Percentiles rank a stretch among this genome's conserved stretches.
These are phyloP conservation scores for Dryas alaskensis DNA, from an alignment of 306 rosid genomes.

Conservation along the genomic window DNA sequence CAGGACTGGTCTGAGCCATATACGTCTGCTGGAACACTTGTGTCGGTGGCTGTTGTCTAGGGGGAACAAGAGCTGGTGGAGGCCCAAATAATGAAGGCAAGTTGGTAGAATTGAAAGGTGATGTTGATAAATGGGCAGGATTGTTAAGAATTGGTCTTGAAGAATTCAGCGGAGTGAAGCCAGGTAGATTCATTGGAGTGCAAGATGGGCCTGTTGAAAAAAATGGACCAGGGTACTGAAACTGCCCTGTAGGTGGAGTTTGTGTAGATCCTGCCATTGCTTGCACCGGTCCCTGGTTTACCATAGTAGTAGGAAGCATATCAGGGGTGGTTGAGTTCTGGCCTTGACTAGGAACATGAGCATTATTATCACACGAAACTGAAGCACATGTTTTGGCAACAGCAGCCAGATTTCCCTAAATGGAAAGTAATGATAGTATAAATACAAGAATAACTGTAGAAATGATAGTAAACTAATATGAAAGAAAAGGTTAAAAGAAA, in stretches of 20 bases:
- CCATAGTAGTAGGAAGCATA: constrained; percentile 34
- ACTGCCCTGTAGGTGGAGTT: constrained; percentile 38
- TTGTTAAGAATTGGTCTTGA: constrained; percentile 29
- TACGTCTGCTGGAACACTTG: constrained; percentile 45
- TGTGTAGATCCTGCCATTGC: constrained; percentile 39
- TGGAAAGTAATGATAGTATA: constrained; percentile 23
- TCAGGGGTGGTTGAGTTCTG: constrained; percentile 32
- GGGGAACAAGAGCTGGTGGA: constrained; percentile 47
- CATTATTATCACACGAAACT: constrained; percentile 39
- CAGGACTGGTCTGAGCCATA: constrained; percentile 41
- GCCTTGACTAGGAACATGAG: constrained; percentile 35
- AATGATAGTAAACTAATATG: neutral
- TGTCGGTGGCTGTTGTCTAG: constrained; percentile 40
- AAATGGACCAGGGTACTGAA: constrained; percentile 59
- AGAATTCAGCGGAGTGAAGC: constrained; percentile 44
- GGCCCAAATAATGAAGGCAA: constrained; percentile 47
- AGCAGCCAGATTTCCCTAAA: constrained; percentile 71
- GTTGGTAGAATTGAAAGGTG: constrained; percentile 44
- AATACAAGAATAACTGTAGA: constrained; percentile 13
- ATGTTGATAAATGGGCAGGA: constrained; percentile 40
- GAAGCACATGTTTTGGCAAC: constrained; percentile 42
- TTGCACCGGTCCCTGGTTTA: constrained; percentile 43
- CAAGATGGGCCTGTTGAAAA: constrained; percentile 46
- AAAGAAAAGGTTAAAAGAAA: neutral
- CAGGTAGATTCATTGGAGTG: constrained; percentile 36